A percentile compares a stretch with the other conserved stretches of the same genome.
phyloP scores from a whole-genome alignment of 2,329 filamentous ascomycete species.

The Cordyceps cateniannulata region DNA sequence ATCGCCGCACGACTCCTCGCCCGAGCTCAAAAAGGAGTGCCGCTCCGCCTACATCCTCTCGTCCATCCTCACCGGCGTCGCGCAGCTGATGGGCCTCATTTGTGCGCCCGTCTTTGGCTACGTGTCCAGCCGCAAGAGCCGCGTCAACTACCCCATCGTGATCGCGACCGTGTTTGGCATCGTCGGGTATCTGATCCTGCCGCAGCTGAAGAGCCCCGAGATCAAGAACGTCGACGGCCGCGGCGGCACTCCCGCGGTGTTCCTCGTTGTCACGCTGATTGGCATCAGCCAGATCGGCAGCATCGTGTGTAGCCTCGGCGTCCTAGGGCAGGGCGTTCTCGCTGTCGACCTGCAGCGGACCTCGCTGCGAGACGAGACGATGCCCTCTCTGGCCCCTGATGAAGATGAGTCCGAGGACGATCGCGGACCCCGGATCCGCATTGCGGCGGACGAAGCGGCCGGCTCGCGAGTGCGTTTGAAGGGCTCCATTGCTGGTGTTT shows the following conservation, averaged over 20 bases:
- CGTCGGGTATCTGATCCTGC: conserved; percentile 70
- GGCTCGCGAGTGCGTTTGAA: conserved; percentile 60
- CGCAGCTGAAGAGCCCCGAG: conserved; percentile 70
- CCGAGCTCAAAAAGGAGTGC: conserved; percentile 79
- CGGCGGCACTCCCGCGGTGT: conserved; percentile 62
- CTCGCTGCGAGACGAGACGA: conserved; percentile 15
- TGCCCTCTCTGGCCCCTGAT: conserved; percentile 25
- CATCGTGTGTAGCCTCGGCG: conserved; percentile 90
- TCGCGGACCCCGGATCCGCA: conserved; percentile 32
- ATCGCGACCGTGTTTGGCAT: conserved; percentile 67
- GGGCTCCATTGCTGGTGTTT: conserved; percentile 90
- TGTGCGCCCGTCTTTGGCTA: conserved; percentile 85
- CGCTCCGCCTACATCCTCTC: conserved; percentile 81
- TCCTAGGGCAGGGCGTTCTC: conserved; percentile 75
- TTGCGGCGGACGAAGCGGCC: conserved; percentile 24
- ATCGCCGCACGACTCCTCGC: conserved; percentile 54
- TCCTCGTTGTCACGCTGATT: conserved; percentile 70
- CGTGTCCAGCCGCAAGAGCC: conserved; percentile 60
- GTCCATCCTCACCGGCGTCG: conserved; percentile 79
- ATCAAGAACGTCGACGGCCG: conserved; percentile 56
- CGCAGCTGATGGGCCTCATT: conserved; percentile 78
- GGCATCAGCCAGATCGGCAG: conserved; percentile 93
- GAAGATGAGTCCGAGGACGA: conserved; percentile 35
- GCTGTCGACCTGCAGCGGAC: conserved; percentile 35
- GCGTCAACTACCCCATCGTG: conserved; percentile 68